These are phyloP conservation scores for Phytophthora pluvialis DNA, from an alignment of 352 stramenopile genomes.

Conservation along the genomic window DNA sequence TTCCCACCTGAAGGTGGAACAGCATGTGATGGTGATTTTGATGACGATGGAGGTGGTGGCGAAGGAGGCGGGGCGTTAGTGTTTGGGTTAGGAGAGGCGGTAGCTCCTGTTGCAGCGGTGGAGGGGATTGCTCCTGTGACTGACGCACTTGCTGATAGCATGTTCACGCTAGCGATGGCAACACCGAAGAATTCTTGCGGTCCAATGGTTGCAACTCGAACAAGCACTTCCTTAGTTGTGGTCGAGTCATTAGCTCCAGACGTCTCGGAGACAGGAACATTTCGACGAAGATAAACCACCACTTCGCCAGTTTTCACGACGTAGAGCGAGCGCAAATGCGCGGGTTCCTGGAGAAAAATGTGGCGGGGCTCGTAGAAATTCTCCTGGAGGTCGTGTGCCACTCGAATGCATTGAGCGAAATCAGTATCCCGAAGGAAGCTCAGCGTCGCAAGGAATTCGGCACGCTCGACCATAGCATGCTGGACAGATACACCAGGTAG, in stretches of 20 bases:
- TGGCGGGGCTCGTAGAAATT: conserved; percentile 61
- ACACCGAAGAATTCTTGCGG: conserved; percentile 72
- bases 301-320: conserved; percentile 79
- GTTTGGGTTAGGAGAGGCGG: conserved; percentile 3
- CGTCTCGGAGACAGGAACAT: conserved; percentile 23
- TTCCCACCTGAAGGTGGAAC: conserved; percentile 9
- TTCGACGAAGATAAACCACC: conserved; percentile 58
- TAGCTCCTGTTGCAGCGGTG: not conserved
- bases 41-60: conserved; percentile 1
- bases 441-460: conserved; percentile 65
- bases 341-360: conserved; percentile 62
- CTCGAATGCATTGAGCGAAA: conserved; percentile 76
- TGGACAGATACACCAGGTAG: conserved; percentile 71
- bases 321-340: conserved; percentile 59
- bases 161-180: conserved; percentile 48
- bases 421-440: conserved; percentile 65
- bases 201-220: conserved; percentile 77
- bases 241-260: conserved; percentile 10
- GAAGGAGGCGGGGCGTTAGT: not conserved
- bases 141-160: conserved; percentile 11
- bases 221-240: conserved; percentile 44
- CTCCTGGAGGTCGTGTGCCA: conserved; percentile 73
- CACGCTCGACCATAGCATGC: conserved; percentile 74
- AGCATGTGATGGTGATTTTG: conserved; percentile 10
- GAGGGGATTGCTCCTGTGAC: conserved; percentile 13